Conservation (phyloP, 768 basidiomycete species). For the Lactifluus subvellereus region DNA sequence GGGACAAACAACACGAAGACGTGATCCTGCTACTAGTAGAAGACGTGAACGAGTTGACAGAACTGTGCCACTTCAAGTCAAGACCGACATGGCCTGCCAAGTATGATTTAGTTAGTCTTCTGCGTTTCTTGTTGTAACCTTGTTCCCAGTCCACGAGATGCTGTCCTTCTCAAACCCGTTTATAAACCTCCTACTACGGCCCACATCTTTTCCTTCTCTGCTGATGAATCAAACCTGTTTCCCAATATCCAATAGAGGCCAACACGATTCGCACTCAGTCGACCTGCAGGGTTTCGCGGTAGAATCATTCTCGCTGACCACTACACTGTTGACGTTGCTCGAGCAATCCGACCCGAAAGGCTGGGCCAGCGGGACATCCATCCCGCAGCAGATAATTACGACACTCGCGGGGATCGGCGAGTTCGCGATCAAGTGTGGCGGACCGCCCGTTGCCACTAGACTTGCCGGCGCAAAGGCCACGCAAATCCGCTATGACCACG, state of each 20-base stretch:
- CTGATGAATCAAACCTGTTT: conserved; percentile 83
- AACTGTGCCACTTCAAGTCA: conserved; percentile 89
- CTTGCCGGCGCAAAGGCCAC: conserved; percentile 71
- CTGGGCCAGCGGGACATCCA: conserved; percentile 92
- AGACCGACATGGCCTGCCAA: conserved; percentile 92
- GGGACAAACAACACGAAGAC: conserved; percentile 91
- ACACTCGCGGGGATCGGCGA: conserved; percentile 89
- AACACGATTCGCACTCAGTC: conserved; percentile 86
- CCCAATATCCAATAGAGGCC: conserved; percentile 59
- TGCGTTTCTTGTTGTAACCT: conserved; percentile 19
- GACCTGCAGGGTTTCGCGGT: conserved; percentile 99
- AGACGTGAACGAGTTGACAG: conserved; percentile 85
- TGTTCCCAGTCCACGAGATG: conserved; percentile 69
- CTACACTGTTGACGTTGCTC: conserved; percentile 86
- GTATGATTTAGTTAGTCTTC: conserved; percentile 42
- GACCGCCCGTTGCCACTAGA: conserved; percentile 84
- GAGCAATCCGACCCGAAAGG: conserved; percentile 98
- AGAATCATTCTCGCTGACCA: conserved; percentile 90
- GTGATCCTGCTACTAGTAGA: conserved; percentile 61
- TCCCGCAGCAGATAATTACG: conserved; percentile 90
- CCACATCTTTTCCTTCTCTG: conserved; percentile 95
- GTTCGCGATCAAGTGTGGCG: conserved; percentile 91
- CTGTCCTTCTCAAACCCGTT: conserved; percentile 87
- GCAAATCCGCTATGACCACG: conserved; percentile 80
- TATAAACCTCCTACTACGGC: conserved; percentile 95